Percentiles rank a stretch among this genome's conserved stretches.
Conservation (phyloP, 108 stramenopile genomes). For the Discostella stelligeroides region DNA sequence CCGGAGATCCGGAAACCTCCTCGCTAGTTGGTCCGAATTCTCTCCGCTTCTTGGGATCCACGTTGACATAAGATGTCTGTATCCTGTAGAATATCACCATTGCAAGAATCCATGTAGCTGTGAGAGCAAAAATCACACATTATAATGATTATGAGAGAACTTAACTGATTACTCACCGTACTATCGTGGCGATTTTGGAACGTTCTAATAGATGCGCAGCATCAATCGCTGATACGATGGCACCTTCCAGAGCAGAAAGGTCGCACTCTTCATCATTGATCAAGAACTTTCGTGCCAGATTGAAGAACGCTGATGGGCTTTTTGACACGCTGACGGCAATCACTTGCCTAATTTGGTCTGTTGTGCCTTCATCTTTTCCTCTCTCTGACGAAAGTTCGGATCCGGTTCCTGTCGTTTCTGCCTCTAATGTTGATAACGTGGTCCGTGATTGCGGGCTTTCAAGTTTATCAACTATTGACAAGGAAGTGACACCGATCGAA, state of each 20-base stretch:
- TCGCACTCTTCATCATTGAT: constrained; percentile 82
- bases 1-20: constrained; percentile 9
- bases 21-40: constrained; percentile 16
- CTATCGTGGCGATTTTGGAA: constrained; percentile 78
- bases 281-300: constrained; percentile 81
- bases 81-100: constrained; percentile 45
- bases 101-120: not conserved
- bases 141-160: constrained; percentile 3
- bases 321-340: constrained; percentile 89
- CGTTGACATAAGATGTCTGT: constrained; percentile 77
- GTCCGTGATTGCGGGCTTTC: constrained; percentile 12
- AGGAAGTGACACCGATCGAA: constrained; percentile 12
- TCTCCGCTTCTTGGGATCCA: constrained; percentile 70
- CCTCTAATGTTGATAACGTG: constrained; percentile 30
- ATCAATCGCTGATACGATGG: constrained; percentile 86
- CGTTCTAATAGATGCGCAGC: constrained; percentile 84
- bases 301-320: constrained; percentile 82
- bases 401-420: constrained; percentile 29
- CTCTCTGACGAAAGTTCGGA: constrained; percentile 30
- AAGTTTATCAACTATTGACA: constrained; percentile 12
- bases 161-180: constrained; percentile 51
- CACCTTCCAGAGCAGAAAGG: constrained; percentile 84
- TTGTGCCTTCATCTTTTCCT: constrained; percentile 18
- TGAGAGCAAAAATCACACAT: too few species aligned
- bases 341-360: constrained; percentile 57